Evolutionary conservation across 2,329 filamentous ascomycete genomes (phyloP), one percentile per base, ranked within the genome.

Genomic region (Xylaria polymorpha): DNA sequence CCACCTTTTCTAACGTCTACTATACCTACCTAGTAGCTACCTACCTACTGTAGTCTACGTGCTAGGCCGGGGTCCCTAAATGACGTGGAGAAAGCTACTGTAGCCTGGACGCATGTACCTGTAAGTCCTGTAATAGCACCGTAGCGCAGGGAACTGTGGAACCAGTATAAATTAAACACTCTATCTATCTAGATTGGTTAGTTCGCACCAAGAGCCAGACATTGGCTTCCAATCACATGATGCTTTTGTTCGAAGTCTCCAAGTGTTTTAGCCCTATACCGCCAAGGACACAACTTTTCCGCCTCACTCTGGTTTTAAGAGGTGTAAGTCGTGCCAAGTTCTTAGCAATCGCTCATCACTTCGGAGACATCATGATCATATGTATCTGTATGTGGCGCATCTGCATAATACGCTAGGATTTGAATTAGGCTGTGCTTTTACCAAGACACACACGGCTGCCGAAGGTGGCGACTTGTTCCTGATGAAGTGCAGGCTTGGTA

Each of bases 151-250:
- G 18, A 53, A 53, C 22, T 59, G 39, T 44, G 55, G 56, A 60
- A 58, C 53, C 20, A 15, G 20, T 64, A 44, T 62, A 35, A 35
- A 55, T 44, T 35, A 37, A 37, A 56, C 20, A 56, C 20, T 22
- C 1, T 56, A 39, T 56, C 53, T 22, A 56, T 56, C 32, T 56
- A 56, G 32, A 56, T 56, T 22, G 10, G 39, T n/a, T 25, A 37
- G n/a, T 37, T 15, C 32, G 9, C 3, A 20, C 25, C 18, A 39
- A 4, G 32, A 56, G 22, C 46, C 48, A 37, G 20, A 29, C 56
- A 35, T 66, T 9, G 37, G 39, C 39, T 61, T 48, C 56, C 39
- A 61, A 66, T 66, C 64, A 66, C 64, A 66, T 66, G 64, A 66
- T 62, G 59, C 41, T 22, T 56, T 29, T 29, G 22, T 9, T 48